These are phyloP conservation scores for Diaporthe nobilis DNA, from an alignment of 2,329 filamentous ascomycete genomes.

Conservation along the genomic window DNA sequence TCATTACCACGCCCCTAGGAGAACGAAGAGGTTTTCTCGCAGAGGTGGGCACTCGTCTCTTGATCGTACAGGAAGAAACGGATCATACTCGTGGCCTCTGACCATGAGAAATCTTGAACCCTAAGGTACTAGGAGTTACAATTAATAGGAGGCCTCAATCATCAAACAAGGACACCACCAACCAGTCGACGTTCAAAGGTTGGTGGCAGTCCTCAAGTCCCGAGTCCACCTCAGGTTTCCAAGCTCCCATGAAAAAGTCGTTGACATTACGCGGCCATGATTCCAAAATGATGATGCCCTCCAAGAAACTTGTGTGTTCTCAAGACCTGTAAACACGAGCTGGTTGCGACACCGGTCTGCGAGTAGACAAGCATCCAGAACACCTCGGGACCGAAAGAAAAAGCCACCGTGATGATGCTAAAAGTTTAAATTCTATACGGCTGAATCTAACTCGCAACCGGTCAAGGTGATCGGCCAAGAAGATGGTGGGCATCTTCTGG, in stretches of 20 bases:
- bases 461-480: constrained; percentile 5
- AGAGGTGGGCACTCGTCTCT: background rate
- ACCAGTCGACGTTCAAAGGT: background rate
- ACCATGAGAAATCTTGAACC: background rate
- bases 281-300: constrained; percentile 6
- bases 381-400: background rate
- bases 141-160: background rate
- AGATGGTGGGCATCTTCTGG: constrained; percentile 1
- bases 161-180: background rate
- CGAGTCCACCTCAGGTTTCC: background rate
- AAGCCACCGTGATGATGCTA: background rate
- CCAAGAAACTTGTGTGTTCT: background rate
- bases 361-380: background rate
- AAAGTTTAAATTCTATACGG: background rate
- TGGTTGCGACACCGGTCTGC: background rate
- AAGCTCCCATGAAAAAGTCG: too few relatives aligned
- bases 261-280: background rate
- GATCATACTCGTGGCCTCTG: background rate
- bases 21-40: background rate
- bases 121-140: too few relatives aligned
- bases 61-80: background rate
- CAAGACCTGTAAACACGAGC: background rate
- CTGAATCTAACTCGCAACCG: background rate
- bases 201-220: background rate
- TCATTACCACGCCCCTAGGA: too few relatives aligned